Evolutionary conservation across 2,329 filamentous ascomycete species (phyloP).

Genomic region (Trichoderma sp.): DNA sequence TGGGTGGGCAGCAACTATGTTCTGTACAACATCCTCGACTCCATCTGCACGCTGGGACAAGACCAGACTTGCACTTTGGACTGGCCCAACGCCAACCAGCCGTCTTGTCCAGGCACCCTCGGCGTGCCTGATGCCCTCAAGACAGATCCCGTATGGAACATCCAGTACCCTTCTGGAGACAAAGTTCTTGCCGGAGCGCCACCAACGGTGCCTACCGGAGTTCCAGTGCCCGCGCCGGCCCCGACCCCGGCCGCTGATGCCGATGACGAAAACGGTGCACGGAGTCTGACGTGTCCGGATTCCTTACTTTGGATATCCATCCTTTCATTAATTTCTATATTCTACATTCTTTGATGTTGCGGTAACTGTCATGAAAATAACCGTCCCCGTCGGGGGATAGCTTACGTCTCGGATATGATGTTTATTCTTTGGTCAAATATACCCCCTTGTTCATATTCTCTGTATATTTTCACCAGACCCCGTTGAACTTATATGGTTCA

Average conservation of each 20-base stretch:
- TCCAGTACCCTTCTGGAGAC: slow-evolving; percentile 46
- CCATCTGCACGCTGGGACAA: slow-evolving; percentile 45
- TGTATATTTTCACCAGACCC: slow-evolving; percentile 3
- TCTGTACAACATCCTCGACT: slow-evolving; percentile 52
- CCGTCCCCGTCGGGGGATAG: neutral
- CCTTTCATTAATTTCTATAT: neutral
- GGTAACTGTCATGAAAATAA: neutral
- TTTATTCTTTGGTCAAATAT: slow-evolving; percentile 20
- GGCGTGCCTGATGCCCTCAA: slow-evolving; percentile 39
- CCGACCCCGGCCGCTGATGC: neutral
- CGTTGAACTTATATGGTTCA: neutral
- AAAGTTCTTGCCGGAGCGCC: slow-evolving; percentile 36
- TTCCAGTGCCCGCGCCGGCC: slow-evolving; percentile 4
- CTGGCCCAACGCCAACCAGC: slow-evolving; percentile 45
- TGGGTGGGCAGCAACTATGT: slow-evolving; percentile 51
- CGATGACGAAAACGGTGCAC: neutral
- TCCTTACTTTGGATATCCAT: neutral
- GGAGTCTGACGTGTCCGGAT: neutral
- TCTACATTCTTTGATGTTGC: slow-evolving; percentile 4
- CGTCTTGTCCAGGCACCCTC: slow-evolving; percentile 43
- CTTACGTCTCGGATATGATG: slow-evolving; percentile 17
- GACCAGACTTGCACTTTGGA: slow-evolving; percentile 48
- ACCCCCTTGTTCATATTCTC: slow-evolving; percentile 15
- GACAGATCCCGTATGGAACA: slow-evolving; percentile 45
- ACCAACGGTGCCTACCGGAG: neutral